Conservation (phyloP, 2,329 filamentous ascomycete species). For the Ascomycota sp. region DNA sequence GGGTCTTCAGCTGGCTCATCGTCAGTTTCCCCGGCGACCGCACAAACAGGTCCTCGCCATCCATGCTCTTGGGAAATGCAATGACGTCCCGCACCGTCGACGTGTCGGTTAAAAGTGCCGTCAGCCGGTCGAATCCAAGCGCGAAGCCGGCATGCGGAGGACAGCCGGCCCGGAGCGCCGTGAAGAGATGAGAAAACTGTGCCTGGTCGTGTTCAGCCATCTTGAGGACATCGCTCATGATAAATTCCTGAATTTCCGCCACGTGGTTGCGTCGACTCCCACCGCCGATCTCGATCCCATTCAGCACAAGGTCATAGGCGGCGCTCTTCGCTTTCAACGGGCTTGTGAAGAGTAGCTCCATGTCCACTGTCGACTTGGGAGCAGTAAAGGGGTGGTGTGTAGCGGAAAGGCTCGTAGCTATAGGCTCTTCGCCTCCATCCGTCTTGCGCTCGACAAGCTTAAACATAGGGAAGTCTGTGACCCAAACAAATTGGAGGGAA, state of each 20-base stretch:
- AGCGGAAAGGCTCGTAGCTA: conserved; percentile 64
- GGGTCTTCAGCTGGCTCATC: conserved; percentile 27
- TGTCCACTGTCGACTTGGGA: conserved; percentile 49
- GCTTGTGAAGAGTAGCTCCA: conserved; percentile 51
- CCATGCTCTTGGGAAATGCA: conserved; percentile 86
- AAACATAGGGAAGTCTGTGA: conserved; percentile 84
- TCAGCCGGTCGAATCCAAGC: conserved; percentile 72
- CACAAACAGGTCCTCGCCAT: conserved; percentile 70
- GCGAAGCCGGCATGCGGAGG: conserved; percentile 91
- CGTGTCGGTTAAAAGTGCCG: conserved; percentile 58
- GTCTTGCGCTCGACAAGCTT: conserved; percentile 48
- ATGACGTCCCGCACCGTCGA: conserved; percentile 81
- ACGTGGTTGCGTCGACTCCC: conserved; percentile 85
- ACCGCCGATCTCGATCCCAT: conserved; percentile 84
- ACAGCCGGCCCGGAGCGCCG: conserved; percentile 66
- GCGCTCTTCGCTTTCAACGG: conserved; percentile 60
- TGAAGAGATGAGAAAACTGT: conserved; percentile 70
- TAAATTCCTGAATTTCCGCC: conserved; percentile 60
- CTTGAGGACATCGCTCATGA: conserved; percentile 66
- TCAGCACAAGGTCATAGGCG: conserved; percentile 90
- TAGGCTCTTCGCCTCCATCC: conserved; percentile 65
- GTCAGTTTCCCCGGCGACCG: conserved; percentile 53
- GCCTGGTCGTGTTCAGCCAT: conserved; percentile 53
- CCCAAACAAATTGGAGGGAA: conserved; percentile 56
- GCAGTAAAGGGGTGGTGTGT: conserved; percentile 96